Evolutionary conservation across 139 green algal species (phyloP).

Genomic region (Monoraphidium neglectum): DNA sequence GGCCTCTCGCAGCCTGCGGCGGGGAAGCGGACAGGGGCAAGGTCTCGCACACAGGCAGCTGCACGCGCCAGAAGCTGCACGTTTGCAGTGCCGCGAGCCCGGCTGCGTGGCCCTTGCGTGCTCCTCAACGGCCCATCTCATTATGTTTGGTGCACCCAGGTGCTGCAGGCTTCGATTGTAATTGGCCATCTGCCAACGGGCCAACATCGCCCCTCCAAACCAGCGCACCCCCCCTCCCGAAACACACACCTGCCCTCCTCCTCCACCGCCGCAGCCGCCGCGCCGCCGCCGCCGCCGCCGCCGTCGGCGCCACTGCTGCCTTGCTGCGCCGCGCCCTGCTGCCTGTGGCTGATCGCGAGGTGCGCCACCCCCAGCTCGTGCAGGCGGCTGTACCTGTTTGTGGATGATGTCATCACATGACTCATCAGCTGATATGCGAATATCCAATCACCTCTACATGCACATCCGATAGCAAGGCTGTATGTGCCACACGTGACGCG

Average conservation of each 20-base stretch:
- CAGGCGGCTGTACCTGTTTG: conserved; percentile 25
- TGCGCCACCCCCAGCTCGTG: conserved; percentile 28
- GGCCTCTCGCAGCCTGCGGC: neutral
- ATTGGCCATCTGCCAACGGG: neutral
- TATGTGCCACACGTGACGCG: too few species aligned
- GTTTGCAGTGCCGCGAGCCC: neutral
- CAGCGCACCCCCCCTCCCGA: neutral
- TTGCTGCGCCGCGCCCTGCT: conserved; percentile 16
- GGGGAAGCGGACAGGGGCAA: neutral
- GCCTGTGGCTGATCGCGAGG: conserved; percentile 10
- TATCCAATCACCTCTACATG: too few species aligned
- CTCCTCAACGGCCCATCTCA: too few species aligned
- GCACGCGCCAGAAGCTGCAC: neutral
- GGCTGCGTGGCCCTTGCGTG: too few species aligned
- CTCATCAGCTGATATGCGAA: too few species aligned
- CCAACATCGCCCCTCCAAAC: neutral
- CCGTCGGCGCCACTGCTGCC: conserved; percentile 4
- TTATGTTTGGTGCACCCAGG: too few species aligned
- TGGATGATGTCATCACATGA: too few species aligned
- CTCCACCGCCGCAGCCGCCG: neutral
- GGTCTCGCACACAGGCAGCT: neutral
- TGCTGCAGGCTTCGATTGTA: too few species aligned
- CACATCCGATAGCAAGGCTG: too few species aligned
- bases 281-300: neutral
- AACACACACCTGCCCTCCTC: neutral